These are phyloP conservation scores for Lepraria neglecta DNA, from an alignment of 495 filamentous ascomycete genomes.

Conservation along the genomic window DNA sequence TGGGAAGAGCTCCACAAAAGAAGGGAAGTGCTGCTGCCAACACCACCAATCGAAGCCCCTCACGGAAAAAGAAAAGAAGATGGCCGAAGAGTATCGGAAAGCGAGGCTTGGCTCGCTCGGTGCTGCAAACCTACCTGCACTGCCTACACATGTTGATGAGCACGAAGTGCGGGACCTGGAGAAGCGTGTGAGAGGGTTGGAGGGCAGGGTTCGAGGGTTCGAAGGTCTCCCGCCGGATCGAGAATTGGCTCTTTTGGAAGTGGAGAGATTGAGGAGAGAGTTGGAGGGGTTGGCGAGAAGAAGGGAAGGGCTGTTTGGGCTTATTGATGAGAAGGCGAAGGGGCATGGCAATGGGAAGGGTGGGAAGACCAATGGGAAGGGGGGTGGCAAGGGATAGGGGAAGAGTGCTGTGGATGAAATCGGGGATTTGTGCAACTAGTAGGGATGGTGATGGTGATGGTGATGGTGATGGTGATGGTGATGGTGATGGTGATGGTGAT, in stretches of 20 bases:
- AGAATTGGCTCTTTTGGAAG: slow-evolving; percentile 55
- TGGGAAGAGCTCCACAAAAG: slow-evolving; percentile 6
- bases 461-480: too few relatives aligned
- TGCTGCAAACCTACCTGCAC: slow-evolving; percentile 5
- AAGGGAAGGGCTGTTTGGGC: slow-evolving; percentile 40
- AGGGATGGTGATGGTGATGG: too few relatives aligned
- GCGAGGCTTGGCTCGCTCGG: not conserved
- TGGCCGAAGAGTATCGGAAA: slow-evolving; percentile 18
- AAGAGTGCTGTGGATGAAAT: too few relatives aligned
- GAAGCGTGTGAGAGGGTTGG: slow-evolving; percentile 48
- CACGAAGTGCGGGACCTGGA: slow-evolving; percentile 44
- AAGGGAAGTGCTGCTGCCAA: slow-evolving; percentile 21
- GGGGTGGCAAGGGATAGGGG: not conserved
- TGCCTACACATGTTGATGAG: slow-evolving; percentile 37
- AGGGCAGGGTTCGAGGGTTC: slow-evolving; percentile 51
- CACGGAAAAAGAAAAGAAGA: slow-evolving; percentile 11
- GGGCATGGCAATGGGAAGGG: slow-evolving; percentile 2
- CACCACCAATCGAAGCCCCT: slow-evolving; percentile 24
- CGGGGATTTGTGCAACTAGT: too few relatives aligned
- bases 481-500: too few relatives aligned
- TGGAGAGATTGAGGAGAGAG: slow-evolving; percentile 53
- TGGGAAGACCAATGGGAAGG: not conserved
- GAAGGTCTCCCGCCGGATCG: slow-evolving; percentile 58
- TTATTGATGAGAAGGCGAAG: slow-evolving; percentile 6
- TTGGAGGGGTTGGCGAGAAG: slow-evolving; percentile 46